Conservation (phyloP, 2,329 filamentous ascomycete species). For the Colletotrichum gloeosporioides region DNA sequence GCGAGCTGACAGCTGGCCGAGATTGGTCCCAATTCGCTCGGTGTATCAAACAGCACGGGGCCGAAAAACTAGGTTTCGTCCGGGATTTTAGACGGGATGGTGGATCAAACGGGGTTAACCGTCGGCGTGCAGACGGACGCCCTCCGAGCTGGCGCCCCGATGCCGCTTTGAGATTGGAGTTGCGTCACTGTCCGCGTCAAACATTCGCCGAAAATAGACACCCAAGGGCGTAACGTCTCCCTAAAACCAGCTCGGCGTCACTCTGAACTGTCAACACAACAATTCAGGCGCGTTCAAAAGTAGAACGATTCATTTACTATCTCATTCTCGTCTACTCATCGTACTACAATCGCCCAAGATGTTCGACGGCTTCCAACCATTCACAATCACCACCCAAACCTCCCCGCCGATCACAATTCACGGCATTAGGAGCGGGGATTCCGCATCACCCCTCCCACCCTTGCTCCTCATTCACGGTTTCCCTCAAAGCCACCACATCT, state of each 20-base stretch:
- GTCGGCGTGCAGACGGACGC: neutral
- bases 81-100: neutral
- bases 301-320: neutral
- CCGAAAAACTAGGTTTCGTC: neutral
- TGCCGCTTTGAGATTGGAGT: neutral
- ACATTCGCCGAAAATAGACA: neutral
- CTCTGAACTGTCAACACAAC: neutral
- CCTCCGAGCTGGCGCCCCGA: neutral
- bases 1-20: neutral
- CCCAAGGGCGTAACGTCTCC: neutral
- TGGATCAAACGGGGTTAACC: neutral
- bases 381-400: conserved; percentile 41
- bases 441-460: conserved; percentile 34
- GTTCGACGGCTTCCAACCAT: conserved; percentile 43
- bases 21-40: neutral
- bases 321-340: neutral
- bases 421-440: conserved; percentile 41
- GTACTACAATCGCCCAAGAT: conserved; percentile 27
- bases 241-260: neutral
- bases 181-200: neutral
- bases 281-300: neutral
- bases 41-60: neutral
- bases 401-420: conserved; percentile 46
- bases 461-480: conserved; percentile 57
- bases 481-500: conserved; percentile 57